Evolutionary conservation across 257 asterid genomes (phyloP).

Genomic region (Misopates orontium): DNA sequence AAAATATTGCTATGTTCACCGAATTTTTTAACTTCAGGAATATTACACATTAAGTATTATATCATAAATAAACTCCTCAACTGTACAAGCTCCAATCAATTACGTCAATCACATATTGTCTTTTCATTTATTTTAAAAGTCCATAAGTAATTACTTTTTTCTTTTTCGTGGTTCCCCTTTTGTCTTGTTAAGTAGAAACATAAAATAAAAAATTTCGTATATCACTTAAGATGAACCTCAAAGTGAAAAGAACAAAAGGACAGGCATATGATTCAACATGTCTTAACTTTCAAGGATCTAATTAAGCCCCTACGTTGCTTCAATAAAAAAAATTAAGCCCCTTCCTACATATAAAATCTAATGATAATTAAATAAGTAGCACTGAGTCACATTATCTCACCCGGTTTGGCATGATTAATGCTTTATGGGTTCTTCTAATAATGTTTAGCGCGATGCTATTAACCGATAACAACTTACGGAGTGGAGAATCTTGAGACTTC

Average conservation of each 20-base stretch:
- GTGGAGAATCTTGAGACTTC: neutral
- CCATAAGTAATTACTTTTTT: too few relatives aligned
- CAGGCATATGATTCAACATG: conserved; percentile 30
- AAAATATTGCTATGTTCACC: too few relatives aligned
- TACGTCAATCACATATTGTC: too few relatives aligned
- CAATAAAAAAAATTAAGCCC: too few relatives aligned
- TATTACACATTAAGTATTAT: too few relatives aligned
- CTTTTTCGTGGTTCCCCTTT: too few relatives aligned
- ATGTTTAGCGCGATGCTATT: conserved; percentile 10
- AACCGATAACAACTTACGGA: too few relatives aligned
- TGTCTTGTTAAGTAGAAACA: neutral
- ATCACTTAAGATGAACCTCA: conserved; percentile 2
- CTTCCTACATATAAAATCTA: neutral
- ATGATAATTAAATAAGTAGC: conserved; percentile 9
- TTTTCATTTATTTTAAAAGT: too few relatives aligned
- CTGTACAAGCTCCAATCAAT: too few relatives aligned
- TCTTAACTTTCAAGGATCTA: neutral
- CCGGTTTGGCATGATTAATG: conserved; percentile 17
- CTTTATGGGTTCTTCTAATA: conserved; percentile 19
- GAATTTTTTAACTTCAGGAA: too few relatives aligned
- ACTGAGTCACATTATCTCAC: neutral
- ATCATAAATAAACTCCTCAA: too few relatives aligned
- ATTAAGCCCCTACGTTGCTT: neutral
- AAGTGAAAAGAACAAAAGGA: conserved; percentile 20
- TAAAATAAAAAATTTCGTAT: neutral